Conservation (phyloP, 306 rosid genomes). For the Phaseolus lunatus region DNA sequence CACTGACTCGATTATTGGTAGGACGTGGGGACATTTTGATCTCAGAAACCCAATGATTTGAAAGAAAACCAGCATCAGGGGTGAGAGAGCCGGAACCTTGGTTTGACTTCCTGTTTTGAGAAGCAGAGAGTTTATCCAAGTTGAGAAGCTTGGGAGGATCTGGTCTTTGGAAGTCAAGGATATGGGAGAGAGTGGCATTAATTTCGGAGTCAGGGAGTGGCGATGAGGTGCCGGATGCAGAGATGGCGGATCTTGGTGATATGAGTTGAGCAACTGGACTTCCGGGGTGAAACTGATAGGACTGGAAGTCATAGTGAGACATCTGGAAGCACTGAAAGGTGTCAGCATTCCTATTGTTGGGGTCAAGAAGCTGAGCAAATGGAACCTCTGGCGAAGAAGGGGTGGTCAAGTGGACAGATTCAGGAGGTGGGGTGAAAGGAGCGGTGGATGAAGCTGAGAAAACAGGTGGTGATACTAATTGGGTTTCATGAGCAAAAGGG, state of each 20-base stretch:
- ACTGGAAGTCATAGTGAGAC: constrained; percentile 79
- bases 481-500: constrained; percentile 92
- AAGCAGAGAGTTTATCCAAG: constrained; percentile 63
- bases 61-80: constrained; percentile 50
- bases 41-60: constrained; percentile 51
- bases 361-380: constrained; percentile 85
- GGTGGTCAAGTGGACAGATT: constrained; percentile 84
- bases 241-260: constrained; percentile 89
- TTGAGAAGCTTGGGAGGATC: constrained; percentile 73
- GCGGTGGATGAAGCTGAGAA: constrained; percentile 96
- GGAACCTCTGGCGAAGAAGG: constrained; percentile 99
- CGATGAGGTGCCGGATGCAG: constrained; percentile 83
- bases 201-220: constrained; percentile 80
- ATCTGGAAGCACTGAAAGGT: constrained; percentile 65
- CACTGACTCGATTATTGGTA: constrained; percentile 32
- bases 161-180: constrained; percentile 61
- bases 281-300: constrained; percentile 93
- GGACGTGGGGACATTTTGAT: constrained; percentile 52
- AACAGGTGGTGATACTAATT: constrained; percentile 91
- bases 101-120: constrained; percentile 56
- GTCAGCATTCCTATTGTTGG: constrained; percentile 60
- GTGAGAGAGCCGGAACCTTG: constrained; percentile 56
- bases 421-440: constrained; percentile 95
- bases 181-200: constrained; percentile 46
- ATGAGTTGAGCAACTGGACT: constrained; percentile 91